Base-by-base conservation (phyloP, 169 alveolate genomes). In the Plasmodium yoelii region DNA sequence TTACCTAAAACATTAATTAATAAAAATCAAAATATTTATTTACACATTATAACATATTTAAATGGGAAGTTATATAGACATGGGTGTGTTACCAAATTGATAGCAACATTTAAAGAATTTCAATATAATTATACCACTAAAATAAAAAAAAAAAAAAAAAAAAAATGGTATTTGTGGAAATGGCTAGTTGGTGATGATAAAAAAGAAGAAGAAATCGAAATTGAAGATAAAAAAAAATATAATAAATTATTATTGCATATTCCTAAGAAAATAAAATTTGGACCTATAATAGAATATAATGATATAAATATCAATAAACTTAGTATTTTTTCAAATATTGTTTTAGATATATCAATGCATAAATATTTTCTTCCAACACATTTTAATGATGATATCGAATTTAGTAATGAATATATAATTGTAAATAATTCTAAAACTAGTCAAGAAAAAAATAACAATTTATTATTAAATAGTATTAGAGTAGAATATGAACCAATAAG, bases 41-140 rank as follows among this genome's bases (percentile, higher is more conserved):
- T 77, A 28, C 88, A 77, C 46, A 77, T 77, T 22, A 19, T 77
- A 18, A 77, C 88, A 10, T 77, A 77, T 68, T 74, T 77, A 39
- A 77, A 77, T 63, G 71, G 57, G 10, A 59, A 77, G 46, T 22
- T 77, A 1, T 64, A 77, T 56, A 63, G 88, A 7, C 71, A 77
- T n/a, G 88, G 88, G 7, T 63, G 10, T 1, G 28, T 49, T 46
- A 77, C 88, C 1, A 26, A 34, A 28, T 2, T 42, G 7, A 15
- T 77, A 53, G 65, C 88, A 13, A 57, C 49, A 64, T 49, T 18
- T 63, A 26, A 63, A 15, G n/a, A 57, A 9, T 1, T 26, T 34
- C 15, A 13, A 61, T 22, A 46, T 13, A 44, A 42, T 51, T 4
- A 47, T 4, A 26, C 7, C 39, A 42, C 22, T 12, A 56, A 67